Base-by-base conservation (phyloP, 2,329 filamentous ascomycete species). In the Fusarium anguioides region DNA sequence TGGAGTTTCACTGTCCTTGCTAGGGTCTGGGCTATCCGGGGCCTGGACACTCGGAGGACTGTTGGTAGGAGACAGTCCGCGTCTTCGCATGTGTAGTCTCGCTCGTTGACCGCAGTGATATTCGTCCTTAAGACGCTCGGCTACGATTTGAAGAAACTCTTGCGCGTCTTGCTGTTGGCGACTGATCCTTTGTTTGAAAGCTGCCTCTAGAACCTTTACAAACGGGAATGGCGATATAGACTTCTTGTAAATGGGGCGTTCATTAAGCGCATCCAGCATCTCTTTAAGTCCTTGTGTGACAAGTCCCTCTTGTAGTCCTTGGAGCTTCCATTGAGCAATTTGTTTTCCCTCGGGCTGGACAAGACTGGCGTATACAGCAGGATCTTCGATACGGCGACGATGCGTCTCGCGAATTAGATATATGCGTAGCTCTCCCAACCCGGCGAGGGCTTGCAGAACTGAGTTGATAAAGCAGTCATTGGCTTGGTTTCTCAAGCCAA, bases 401-500 rank as follows among this genome's bases (percentile, higher is more conserved):
- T 97, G 93, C 31, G 92, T 91, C 81, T 98, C 95, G 70, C 93
- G 88, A 75, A 98, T 97, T 64, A 99, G 83, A 80, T 97, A 99
- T 70, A 96, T 80, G 66, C 96, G 90, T 75, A 99, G 83, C 76
- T 98, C 94, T 47, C 91, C 92, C 29, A 98, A 83, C 4, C 96
- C 96, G 15, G 96, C 95, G 40, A 99, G 85, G 9, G 93, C 94
- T 81, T 99, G 96, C 33, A 99, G 87, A 20, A 97, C 91, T 23
- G 94, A 97, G 80, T 99, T 99, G 82, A 98, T 97, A 80, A 95
- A 96, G 82, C 92, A 96, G 79, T 96, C 96, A 79, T 99, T 99
- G 70, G 95, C 96, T 10, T 93, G 89, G 79, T 99, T 99, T 51
- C 85, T 84, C 56, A 98, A 85, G 36, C 96, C 96, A 54, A 98